phyloP scores from a whole-genome alignment of 352 stramenopile genomes.

The Pythium myriotylum region DNA sequence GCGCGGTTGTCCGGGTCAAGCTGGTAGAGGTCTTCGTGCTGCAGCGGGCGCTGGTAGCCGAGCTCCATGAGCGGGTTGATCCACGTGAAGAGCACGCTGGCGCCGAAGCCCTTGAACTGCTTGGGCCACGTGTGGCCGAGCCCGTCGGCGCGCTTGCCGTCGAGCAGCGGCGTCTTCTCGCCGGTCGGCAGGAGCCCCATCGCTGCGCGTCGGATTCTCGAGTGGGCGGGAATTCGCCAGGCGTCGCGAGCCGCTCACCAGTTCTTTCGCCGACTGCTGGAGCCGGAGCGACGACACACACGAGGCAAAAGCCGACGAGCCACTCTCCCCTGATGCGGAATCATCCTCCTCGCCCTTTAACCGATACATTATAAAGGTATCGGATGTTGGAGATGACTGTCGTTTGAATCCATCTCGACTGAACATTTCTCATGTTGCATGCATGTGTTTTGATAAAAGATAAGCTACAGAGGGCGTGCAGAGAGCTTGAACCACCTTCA shows the following conservation, averaged over 20 bases:
- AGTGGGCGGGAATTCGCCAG: no score
- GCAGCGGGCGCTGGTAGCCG: conserved; percentile 74
- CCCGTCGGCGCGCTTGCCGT: conserved; percentile 10
- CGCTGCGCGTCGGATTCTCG: background rate
- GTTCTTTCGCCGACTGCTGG: conserved; percentile 15
- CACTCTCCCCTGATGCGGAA: conserved; percentile 4
- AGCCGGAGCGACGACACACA: conserved; percentile 6
- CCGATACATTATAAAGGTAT: no score
- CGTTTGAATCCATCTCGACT: no score
- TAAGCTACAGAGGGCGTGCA: background rate
- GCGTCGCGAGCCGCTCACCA: background rate
- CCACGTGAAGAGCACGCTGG: conserved; percentile 37
- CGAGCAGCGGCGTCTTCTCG: conserved; percentile 35
- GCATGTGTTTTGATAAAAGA: background rate
- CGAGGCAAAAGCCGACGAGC: conserved; percentile 19
- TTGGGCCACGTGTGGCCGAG: conserved; percentile 29
- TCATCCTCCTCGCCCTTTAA: no score
- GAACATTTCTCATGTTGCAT: no score
- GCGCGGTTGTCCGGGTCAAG: conserved; percentile 78
- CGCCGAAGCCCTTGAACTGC: conserved; percentile 54
- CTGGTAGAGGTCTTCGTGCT: conserved; percentile 85
- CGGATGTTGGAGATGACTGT: no score
- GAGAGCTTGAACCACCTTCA: background rate
- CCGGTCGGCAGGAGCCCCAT: background rate
- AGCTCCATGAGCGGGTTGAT: conserved; percentile 76